Conservation (phyloP, 2,329 filamentous ascomycete species). For the Talaromyces sp. region DNA sequence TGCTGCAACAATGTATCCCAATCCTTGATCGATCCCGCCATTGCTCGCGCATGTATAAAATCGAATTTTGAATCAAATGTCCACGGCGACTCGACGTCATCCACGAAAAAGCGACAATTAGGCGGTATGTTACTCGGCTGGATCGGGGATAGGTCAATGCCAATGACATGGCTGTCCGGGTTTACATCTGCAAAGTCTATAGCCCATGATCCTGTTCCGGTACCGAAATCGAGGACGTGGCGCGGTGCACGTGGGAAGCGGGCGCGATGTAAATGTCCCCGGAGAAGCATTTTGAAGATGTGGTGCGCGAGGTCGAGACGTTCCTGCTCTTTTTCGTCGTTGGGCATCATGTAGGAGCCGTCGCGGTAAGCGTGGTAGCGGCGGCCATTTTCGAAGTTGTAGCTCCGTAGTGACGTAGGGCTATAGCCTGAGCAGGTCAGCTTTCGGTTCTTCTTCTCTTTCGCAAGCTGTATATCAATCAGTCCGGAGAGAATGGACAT, state of each 20-base stretch:
- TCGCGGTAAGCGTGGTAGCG: conserved; percentile 24
- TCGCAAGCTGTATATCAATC: neutral
- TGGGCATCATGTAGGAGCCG: conserved; percentile 23
- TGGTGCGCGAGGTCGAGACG: conserved; percentile 23
- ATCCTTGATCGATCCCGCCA: conserved; percentile 28
- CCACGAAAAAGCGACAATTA: conserved; percentile 22
- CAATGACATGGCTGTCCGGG: conserved; percentile 19
- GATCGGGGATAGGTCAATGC: conserved; percentile 24
- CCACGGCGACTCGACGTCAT: conserved; percentile 30
- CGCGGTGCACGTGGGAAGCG: conserved; percentile 1
- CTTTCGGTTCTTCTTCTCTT: neutral
- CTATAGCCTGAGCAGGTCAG: conserved; percentile 7
- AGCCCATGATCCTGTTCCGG: conserved; percentile 19
- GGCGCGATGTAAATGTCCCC: conserved; percentile 11
- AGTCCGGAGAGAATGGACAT: neutral
- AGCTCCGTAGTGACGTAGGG: conserved; percentile 14
- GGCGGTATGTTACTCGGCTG: conserved; percentile 19
- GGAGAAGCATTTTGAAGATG: conserved; percentile 17
- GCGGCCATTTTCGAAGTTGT: conserved; percentile 21
- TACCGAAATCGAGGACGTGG: conserved; percentile 18
- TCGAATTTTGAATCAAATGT: conserved; percentile 27
- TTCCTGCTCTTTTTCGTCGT: conserved; percentile 27
- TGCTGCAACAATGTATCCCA: conserved; percentile 28
- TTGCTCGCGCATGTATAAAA: conserved; percentile 27
- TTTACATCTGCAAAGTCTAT: conserved; percentile 21